Conservation (phyloP, 345 rosid species). For the Triadica sebifera region DNA sequence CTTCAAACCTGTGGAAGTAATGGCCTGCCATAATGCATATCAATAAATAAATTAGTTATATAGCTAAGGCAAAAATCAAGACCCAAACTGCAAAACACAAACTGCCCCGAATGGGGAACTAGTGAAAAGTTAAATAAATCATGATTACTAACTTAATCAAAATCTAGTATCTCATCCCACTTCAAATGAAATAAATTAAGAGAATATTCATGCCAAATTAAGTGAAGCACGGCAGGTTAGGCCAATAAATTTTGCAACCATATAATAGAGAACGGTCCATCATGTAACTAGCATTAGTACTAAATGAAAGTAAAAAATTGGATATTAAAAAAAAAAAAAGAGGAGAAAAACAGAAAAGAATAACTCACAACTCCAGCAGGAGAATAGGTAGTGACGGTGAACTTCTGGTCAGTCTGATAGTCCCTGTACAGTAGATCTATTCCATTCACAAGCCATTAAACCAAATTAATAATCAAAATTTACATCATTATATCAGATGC, state of each 20-base stretch:
- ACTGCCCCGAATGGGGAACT: no score
- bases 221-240: no score
- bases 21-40: constrained; percentile 43
- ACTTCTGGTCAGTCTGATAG: constrained; percentile 86
- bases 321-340: no score
- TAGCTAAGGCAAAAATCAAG: neutral
- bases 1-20: constrained; percentile 71
- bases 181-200: no score
- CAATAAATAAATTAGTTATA: neutral
- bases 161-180: no score
- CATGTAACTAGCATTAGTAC: no score
- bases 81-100: neutral
- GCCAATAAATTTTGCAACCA: no score
- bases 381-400: constrained; percentile 82
- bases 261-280: no score
- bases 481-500: neutral
- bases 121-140: no score
- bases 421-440: constrained; percentile 90
- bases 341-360: neutral
- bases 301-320: neutral
- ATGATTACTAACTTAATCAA: no score
- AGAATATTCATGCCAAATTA: no score
- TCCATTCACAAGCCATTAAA: neutral
- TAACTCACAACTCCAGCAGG: constrained; percentile 78
- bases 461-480: neutral